Percentiles rank a stretch among this genome's conserved stretches.
phyloP scores from a whole-genome alignment of 768 basidiomycete genomes.

The Dendrothele bispora region DNA sequence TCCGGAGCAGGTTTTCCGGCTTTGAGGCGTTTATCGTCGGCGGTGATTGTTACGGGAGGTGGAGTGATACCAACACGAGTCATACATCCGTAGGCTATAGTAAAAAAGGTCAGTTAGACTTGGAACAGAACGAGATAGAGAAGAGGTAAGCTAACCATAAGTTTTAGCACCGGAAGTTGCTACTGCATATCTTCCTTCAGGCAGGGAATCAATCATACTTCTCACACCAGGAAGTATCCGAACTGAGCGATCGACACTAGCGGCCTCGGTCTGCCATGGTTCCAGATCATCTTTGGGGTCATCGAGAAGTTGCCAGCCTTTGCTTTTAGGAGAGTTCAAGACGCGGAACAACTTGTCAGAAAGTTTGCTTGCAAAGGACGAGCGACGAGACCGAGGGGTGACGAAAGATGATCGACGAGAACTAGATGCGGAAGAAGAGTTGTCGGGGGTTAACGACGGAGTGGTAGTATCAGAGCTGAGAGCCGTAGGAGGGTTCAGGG shows the following conservation, averaged over 20 bases:
- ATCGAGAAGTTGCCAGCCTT: conserved; percentile 33
- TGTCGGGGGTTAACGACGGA: conserved; percentile 38
- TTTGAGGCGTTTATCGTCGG: conserved; percentile 72
- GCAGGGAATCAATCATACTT: conserved; percentile 63
- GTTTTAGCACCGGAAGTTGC: conserved; percentile 76
- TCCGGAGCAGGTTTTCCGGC: conserved; percentile 64
- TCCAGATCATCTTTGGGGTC: too few species aligned
- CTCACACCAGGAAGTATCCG: conserved; percentile 71
- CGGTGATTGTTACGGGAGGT: conserved; percentile 70
- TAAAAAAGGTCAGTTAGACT: conserved; percentile 1
- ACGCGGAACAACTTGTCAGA: conserved; percentile 33
- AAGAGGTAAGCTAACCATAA: conserved; percentile 45
- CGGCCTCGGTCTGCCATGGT: conserved; percentile 59
- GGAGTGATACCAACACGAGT: conserved; percentile 67
- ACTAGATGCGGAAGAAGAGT: conserved; percentile 37
- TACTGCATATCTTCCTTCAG: conserved; percentile 67
- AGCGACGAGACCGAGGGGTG: conserved; percentile 35
- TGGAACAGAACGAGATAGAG: background rate
- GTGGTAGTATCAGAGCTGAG: conserved; percentile 36
- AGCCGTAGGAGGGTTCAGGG: too few species aligned
- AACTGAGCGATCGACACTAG: conserved; percentile 60
- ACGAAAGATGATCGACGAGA: conserved; percentile 45
- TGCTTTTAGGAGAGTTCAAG: conserved; percentile 20
- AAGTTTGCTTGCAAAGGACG: conserved; percentile 46
- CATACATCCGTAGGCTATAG: conserved; percentile 64